Evolutionary conservation across 1,284 basidiomycete species (phyloP).

Genomic region (Fomitopsis betulina): DNA sequence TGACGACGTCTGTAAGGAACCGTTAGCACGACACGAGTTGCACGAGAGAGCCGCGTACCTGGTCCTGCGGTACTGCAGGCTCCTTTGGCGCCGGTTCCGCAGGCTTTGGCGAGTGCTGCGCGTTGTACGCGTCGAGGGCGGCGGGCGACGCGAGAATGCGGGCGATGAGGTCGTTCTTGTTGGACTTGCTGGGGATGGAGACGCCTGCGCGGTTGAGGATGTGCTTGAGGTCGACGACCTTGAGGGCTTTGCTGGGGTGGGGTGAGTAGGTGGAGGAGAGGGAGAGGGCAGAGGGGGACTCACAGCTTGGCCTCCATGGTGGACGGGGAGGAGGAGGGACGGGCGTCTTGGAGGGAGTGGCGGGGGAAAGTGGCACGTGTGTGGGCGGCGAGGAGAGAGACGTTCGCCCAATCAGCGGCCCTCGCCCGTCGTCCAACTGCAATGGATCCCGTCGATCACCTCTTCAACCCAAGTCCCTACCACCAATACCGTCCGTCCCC

Average conservation of each 20-base stretch:
- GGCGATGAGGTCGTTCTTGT: conserved; percentile 63
- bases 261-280: conserved; percentile 7
- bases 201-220: conserved; percentile 51
- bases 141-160: conserved; percentile 50
- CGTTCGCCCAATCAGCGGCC: conserved; percentile 19
- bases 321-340: conserved; percentile 10
- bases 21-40: background rate
- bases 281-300: conserved; percentile 15
- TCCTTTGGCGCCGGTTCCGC: conserved; percentile 12
- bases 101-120: conserved; percentile 27
- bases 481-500: conserved; percentile 37
- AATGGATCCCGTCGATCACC: conserved; percentile 60
- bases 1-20: background rate
- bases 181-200: conserved; percentile 47
- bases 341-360: background rate
- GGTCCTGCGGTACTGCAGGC: background rate
- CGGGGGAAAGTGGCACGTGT: conserved; percentile 11
- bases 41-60: background rate
- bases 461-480: conserved; percentile 55
- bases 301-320: conserved; percentile 50
- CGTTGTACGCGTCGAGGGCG: conserved; percentile 46
- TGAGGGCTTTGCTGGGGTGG: conserved; percentile 49
- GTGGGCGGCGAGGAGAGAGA: conserved; percentile 14
- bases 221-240: conserved; percentile 66
- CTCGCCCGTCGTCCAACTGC: conserved; percentile 29